Evolutionary conservation across 768 basidiomycete species (phyloP), one percentile per base, ranked within the genome.

Genomic region (Termitomyces sp.): DNA sequence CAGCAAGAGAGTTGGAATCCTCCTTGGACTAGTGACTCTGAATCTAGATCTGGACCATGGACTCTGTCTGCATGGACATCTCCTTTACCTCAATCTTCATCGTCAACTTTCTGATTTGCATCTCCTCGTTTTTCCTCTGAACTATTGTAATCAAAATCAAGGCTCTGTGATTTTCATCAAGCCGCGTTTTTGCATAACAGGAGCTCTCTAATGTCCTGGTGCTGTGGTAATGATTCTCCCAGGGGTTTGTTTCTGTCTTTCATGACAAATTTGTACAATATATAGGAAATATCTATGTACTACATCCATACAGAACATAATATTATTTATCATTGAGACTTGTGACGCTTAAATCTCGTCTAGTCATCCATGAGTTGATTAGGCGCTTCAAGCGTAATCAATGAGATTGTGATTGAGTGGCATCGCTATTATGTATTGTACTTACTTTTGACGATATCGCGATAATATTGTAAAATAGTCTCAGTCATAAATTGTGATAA

Each of bases 61-160:
- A 58, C 51, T 52, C 28, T 44, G 36, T 14, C 56, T 57, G 50
- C 43, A 44, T 58, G 57, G 51, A 58, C 51, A 18, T 38, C 57
- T 47, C 38, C 28, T 11, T 46, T 30, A 40, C 32, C 45, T 53
- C 51, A 41, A 36, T 28, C 49, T 26, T 58, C 45, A 20, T 30
- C 14, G 24, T 35, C 55, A 32, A 50, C 36, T 53, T 22, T 35
- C 43, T 47, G 18, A 53, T 20, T 41, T 38, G 32, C 16, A 43
- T 33, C 5, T 30, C n/a, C 50, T 53, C 40, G 50, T 44, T 52
- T 57, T 57, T n/a, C 14, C 40, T 40, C 43, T 43, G 44, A 30
- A 20, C 46, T 36, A 30, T 28, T 58, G 43, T 58, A 53, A 26
- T 32, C 55, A 56, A 57, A 53, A 58, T 41, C 44, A 47, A 30